Base-by-base conservation (phyloP, 148 eudicot genomes). In the Amaranthus hypochondriacus region DNA sequence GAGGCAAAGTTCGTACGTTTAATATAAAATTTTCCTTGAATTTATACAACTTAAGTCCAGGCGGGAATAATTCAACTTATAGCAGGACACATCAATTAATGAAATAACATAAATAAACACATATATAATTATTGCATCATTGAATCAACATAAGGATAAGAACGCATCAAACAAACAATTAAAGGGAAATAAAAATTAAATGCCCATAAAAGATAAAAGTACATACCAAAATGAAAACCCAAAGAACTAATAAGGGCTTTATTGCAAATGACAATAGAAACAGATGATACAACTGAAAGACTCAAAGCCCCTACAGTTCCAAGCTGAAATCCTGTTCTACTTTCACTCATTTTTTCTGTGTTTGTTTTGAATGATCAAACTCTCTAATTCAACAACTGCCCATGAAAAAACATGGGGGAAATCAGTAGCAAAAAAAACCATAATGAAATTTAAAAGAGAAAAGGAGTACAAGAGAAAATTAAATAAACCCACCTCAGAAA, bases 181-280 rank as follows among this genome's bases (percentile, higher is more conserved):
- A 70, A 46, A 49, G 8, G 2, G 15, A 4, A 43, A 15, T 18
- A 49, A 52, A 48, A 3, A 53, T 43, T 7, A 66, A 58, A 77
- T 51, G 58, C 39, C 9, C 18, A 71, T 39, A 6, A 68, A 39
- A 28, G 39, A 28, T 28, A 47, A 68, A 21, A 73, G 18, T 3
- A 48, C 91, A 74, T 69, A 87, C 94, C 94, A 76, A 89, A 87
- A 72, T 81, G 71, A 73, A 89, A 87, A 44, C 89, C 89, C 70
- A 89, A 67, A 57, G 87, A 55, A 84, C 89, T 90, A 63, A 90
- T 87, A 58, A 90, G 87, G 48, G 95, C 95, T 82, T 89, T 87
- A 73, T 87, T 89, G 74, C 89, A 87, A 59, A 89, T 87, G 68
- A 89, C 95, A 77, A 89, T 89, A 7, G 91, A 87, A 77, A 90